Conservation (phyloP, 768 basidiomycete species). For the Trametes elegans region DNA sequence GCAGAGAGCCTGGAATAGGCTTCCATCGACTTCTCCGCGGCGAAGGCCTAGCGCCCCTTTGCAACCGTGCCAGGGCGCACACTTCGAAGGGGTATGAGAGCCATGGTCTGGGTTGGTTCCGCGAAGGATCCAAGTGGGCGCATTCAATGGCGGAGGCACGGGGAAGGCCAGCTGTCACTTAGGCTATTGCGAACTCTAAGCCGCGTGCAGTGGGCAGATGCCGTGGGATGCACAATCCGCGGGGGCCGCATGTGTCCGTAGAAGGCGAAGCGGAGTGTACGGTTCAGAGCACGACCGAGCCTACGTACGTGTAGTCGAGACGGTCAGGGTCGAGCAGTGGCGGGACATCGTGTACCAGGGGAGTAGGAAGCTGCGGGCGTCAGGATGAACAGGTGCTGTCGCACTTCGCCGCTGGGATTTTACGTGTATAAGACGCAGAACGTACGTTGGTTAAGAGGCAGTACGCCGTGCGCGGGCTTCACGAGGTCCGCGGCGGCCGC, state of each 20-base stretch:
- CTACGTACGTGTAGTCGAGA: neutral
- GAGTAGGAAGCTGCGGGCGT: neutral
- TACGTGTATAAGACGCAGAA: neutral
- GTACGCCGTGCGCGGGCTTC: too few species aligned
- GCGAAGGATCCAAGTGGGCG: constrained; percentile 4
- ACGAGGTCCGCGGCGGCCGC: too few species aligned
- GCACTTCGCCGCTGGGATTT: neutral
- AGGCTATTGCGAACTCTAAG: constrained; percentile 9
- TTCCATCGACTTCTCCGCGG: constrained; percentile 8
- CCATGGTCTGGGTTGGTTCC: neutral
- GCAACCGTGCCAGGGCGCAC: neutral
- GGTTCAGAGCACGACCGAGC: neutral
- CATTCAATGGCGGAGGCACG: neutral
- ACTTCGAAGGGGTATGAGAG: neutral
- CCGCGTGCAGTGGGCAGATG: neutral
- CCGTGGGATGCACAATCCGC: neutral
- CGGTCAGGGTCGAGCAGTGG: neutral
- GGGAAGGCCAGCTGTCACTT: constrained; percentile 10
- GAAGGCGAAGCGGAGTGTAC: neutral
- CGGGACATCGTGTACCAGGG: neutral
- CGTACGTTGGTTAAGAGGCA: too few species aligned
- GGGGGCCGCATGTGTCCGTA: neutral
- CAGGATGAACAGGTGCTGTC: neutral
- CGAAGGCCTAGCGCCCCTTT: constrained; percentile 4
- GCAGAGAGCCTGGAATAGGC: constrained; percentile 11